These are phyloP conservation scores for Aspergillus awamori DNA, from an alignment of 2,329 filamentous ascomycete species.

Conservation along the genomic window DNA sequence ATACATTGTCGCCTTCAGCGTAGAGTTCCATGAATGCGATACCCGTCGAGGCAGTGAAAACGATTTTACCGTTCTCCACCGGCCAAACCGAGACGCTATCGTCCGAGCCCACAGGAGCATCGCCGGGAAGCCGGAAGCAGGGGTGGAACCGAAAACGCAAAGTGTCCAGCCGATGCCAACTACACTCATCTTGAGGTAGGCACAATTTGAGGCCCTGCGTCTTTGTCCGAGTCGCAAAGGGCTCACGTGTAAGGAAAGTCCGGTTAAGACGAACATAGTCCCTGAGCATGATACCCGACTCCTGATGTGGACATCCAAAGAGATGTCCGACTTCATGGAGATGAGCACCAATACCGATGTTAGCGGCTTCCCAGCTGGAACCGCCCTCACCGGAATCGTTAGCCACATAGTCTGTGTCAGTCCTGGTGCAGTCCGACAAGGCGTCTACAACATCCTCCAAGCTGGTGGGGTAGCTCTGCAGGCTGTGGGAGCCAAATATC, in stretches of 20 bases:
- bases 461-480: conserved; percentile 86
- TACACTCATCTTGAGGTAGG: conserved; percentile 77
- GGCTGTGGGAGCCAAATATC: conserved; percentile 87
- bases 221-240: conserved; percentile 84
- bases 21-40: conserved; percentile 85
- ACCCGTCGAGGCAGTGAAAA: conserved; percentile 78
- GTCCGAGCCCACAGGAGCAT: conserved; percentile 66
- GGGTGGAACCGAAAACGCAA: conserved; percentile 89
- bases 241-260: conserved; percentile 77
- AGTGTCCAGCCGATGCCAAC: conserved; percentile 87
- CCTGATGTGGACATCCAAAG: conserved; percentile 87
- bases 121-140: conserved; percentile 81
- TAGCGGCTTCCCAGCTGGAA: conserved; percentile 93
- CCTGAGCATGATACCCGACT: conserved; percentile 86
- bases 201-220: conserved; percentile 75
- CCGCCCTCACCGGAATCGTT: conserved; percentile 87
- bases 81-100: conserved; percentile 84
- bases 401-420: conserved; percentile 75
- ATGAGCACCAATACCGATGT: conserved; percentile 90
- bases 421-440: conserved; percentile 87
- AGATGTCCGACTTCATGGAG: conserved; percentile 88
- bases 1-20: conserved; percentile 76
- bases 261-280: conserved; percentile 86
- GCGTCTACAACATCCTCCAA: conserved; percentile 89
- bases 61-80: conserved; percentile 73